Base-by-base conservation (phyloP, 2,329 filamentous ascomycete genomes). In the Sclerotinia glacialis region DNA sequence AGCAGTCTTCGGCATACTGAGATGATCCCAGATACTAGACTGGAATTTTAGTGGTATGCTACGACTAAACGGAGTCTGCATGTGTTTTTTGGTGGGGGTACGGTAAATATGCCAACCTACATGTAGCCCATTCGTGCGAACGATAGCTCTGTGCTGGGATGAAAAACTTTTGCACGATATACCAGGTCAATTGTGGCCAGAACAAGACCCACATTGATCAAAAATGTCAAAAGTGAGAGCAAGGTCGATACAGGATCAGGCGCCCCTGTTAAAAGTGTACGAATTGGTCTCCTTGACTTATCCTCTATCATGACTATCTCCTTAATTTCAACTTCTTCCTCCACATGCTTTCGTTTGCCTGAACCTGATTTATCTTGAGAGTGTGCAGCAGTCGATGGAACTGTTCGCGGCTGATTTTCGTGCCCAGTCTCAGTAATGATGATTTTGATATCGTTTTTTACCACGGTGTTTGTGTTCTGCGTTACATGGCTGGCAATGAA, bases 81-180 rank as follows among this genome's bases (percentile, higher is more conserved):
- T 61, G 46, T 42, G 14, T 40, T 40, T 40, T 14, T 40, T 40
- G 37, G 37, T 40, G n/a, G 34, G 12, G 18, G 18, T 37, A 11
- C 5, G 14, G 18, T 46, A 28, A 31, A 37, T 18, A 37, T 37
- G 23, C 34, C 14, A 28, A 66, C 64, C n/a, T 66, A 66, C 64
- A 98, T 89, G 76, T 94, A 94, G 34, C 95, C 95, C 21, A 97
- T 81, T 11, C 95, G 86, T 50, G 91, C 91, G 76, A 99, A 96
- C 0, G 93, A 91, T 14, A 97, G 80, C 70, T 96, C 88, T 37
- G 91, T 80, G 34, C 83, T 87, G 5, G 89, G 87, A 76, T 96
- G 83, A 44, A 89, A 84, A 67, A 89, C 77, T 14, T 86, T 86
- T 2, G 90, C 89, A 26, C 90, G 86, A 75, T 91, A 93, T 18